These are phyloP conservation scores for Lanzia echinophila DNA, from an alignment of 2,329 filamentous ascomycete species.

Conservation along the genomic window DNA sequence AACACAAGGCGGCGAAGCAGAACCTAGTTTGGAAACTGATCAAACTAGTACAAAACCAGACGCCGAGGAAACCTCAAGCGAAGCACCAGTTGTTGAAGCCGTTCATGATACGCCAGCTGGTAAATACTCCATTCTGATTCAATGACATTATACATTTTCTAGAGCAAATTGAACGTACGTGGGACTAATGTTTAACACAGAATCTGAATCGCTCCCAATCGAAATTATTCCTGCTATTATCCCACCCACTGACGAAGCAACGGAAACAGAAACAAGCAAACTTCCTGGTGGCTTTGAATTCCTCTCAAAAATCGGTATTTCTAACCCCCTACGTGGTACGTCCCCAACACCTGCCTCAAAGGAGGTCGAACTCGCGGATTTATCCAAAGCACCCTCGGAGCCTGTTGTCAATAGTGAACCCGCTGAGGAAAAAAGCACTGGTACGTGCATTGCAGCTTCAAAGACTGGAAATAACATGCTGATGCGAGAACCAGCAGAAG, in stretches of 20 bases:
- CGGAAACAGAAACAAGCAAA: neutral
- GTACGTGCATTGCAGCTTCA: neutral
- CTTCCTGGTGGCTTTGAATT: neutral
- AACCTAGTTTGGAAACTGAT: too few species aligned
- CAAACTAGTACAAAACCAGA: too few species aligned
- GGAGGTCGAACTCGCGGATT: neutral
- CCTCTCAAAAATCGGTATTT: neutral
- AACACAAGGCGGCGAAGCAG: too few species aligned
- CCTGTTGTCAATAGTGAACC: neutral
- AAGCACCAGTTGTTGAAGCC: neutral
- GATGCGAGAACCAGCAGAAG: neutral
- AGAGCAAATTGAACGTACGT: neutral
- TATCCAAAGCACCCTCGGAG: neutral
- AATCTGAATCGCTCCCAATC: neutral
- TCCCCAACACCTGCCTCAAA: neutral
- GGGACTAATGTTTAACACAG: neutral
- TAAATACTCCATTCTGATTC: neutral
- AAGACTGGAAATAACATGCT: neutral
- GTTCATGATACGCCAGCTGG: neutral
- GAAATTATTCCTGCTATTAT: neutral
- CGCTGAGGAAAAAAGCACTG: neutral
- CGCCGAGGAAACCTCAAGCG: too few species aligned
- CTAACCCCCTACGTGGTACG: neutral
- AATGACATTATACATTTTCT: neutral
- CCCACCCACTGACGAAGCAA: neutral